Evolutionary conservation across 2,329 filamentous ascomycete genomes (phyloP).

Genomic region (Grosmannia serpens): DNA sequence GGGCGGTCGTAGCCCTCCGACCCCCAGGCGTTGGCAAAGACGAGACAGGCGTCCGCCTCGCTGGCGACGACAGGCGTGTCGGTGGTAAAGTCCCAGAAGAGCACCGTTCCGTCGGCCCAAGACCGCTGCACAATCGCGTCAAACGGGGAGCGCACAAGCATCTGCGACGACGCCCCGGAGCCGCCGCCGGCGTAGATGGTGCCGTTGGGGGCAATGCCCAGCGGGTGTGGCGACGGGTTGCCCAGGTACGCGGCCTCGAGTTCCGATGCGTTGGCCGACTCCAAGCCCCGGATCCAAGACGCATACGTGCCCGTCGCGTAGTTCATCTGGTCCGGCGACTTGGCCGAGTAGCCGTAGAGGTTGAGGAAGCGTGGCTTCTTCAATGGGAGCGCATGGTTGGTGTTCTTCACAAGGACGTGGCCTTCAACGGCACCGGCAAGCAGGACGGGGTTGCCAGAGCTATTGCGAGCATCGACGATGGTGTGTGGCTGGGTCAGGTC

Average conservation of each 20-base stretch:
- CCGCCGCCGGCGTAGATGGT: constrained; percentile 31
- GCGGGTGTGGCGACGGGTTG: not conserved
- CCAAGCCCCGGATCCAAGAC: constrained; percentile 28
- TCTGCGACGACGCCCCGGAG: constrained; percentile 21
- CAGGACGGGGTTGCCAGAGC: constrained; percentile 22
- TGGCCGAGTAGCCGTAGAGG: constrained; percentile 51
- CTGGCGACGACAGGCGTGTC: constrained; percentile 35
- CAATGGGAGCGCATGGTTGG: constrained; percentile 41
- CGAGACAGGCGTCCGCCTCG: constrained; percentile 51
- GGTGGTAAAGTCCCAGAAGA: constrained; percentile 47
- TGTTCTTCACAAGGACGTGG: constrained; percentile 54
- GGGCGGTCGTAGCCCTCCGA: constrained; percentile 58
- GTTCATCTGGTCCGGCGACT: constrained; percentile 30
- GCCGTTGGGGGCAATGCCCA: constrained; percentile 25
- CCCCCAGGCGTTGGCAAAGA: constrained; percentile 55
- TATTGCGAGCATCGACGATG: constrained; percentile 43
- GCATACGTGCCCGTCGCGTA: constrained; percentile 21
- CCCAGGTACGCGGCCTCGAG: too few species aligned
- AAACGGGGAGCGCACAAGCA: constrained; percentile 37
- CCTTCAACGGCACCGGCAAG: constrained; percentile 50
- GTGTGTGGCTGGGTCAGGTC: constrained; percentile 37
- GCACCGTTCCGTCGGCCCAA: constrained; percentile 40
- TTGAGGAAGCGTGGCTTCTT: constrained; percentile 38
- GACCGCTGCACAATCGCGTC: constrained; percentile 42
- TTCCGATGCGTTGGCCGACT: constrained; percentile 16